Evolutionary conservation across 306 rosid species (phyloP), one percentile per base, ranked within the genome.

Genomic region (Lagenaria siceraria): DNA sequence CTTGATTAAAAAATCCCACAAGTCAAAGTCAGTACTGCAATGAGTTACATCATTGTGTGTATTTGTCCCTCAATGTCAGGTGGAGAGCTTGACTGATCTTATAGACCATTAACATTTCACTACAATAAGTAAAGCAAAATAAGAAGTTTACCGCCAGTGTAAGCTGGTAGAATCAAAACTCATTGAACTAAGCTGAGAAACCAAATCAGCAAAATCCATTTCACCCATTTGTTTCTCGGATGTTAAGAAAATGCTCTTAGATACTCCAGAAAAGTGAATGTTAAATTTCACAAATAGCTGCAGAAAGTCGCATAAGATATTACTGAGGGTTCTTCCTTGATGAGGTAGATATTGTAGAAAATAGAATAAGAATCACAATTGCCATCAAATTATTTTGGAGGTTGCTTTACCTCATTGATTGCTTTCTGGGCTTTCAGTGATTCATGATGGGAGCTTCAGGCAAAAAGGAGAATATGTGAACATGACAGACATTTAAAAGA

Each of bases 241-340:
- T 76, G 83, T 80, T 83, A 78, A 83, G 89, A 95, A 90, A 86
- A 90, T 89, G 86, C 86, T 89, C 89, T 86, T 89, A 56, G 99
- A 90, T 77, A 95, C 98, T 88, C 99, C 99, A 79, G 99, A 86
- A 84, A 95, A 95, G 83, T 95, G 89, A 81, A 90, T 95, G 96
- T 92, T 95, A 96, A 87, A 95, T 87, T 92, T 95, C 78, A 95
- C 97, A 88, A 95, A 95, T 76, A 95, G 96, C 99, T 95, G 99
- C 82, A 63, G 82, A 81, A 83, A 85, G 56, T 35, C 54, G 61
- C 72, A 58, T 27, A 43, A 70, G 27, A 78, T 87, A 80, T 68
- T 84, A 80, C 59, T 8, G 77, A 66, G 43, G 75, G 35, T 42
- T 46, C 22, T 29, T 71, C 58, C 17, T 48, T 46, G 22, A 71